Base-by-base conservation (phyloP, 2,329 filamentous ascomycete genomes). In the Emergomyces pasteurianus region DNA sequence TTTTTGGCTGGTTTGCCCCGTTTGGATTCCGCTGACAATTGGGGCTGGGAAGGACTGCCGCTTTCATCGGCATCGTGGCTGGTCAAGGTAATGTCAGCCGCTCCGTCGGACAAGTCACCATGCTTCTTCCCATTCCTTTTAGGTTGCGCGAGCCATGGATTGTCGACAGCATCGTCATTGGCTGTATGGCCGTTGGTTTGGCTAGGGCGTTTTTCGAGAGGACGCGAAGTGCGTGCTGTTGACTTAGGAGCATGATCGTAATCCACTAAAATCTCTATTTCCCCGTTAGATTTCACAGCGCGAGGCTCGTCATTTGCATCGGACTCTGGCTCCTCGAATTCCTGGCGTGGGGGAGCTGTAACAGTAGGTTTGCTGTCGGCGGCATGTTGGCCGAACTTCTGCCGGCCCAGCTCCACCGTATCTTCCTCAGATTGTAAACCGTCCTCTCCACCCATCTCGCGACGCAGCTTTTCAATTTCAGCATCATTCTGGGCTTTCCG, bases 401-500 rank as follows among this genome's bases (percentile, higher is more conserved):
- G 72, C 62, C 92, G 85, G 14, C 92, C 92, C 58, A 87, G 77
- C 62, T 87, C 79, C 16, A 74, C 79, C 23, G 16, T 34, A 3
- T 77, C 74, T 55, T 81, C 80, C 40, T 83, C 83, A 1, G 74
- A 75, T 1, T 78, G 80, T 8, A 77, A 78, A 42, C 73, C 70
- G 4, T 86, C 85, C 49, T 83, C 82, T 1, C 80, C 81, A 57
- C 38, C 62, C 26, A 96, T 78, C 55, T 92, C 88, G 60, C 84
- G 83, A 56, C 86, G 82, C 56, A 96, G 83, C 66, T 85, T 80
- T 71, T 78, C 81, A 14, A 90, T 77, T 61, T 90, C 83, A 60
- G 89, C 87, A 67, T 96, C 89, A 66, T 97, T 96, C 61, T 85
- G 83, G 64, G 87, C 84, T 73, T 87, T 91, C 68, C 85, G 85